These are phyloP conservation scores for Leptographium radiaticola DNA, from an alignment of 2,329 filamentous ascomycete species.

Conservation along the genomic window DNA sequence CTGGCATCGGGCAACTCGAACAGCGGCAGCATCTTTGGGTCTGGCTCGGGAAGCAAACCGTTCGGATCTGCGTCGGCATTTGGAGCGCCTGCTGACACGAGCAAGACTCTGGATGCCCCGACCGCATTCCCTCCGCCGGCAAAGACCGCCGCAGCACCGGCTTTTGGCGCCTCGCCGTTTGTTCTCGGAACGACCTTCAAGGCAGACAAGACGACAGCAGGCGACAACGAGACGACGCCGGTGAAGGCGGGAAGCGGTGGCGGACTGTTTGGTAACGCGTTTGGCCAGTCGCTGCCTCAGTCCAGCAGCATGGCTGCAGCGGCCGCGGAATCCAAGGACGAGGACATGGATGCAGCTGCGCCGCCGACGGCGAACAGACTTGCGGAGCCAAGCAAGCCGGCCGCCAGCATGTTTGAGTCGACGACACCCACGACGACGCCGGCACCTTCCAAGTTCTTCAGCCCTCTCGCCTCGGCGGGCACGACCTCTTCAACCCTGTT, in stretches of 20 bases:
- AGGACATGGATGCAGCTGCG: conserved; percentile 34
- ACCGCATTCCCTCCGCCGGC: conserved; percentile 25
- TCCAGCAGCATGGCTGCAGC: conserved; percentile 12
- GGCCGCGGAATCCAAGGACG: conserved; percentile 26
- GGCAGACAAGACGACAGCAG: conserved; percentile 45
- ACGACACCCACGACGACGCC: conserved; percentile 14
- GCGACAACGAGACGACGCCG: conserved; percentile 39
- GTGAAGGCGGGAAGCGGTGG: conserved; percentile 17
- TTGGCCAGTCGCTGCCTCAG: conserved; percentile 44
- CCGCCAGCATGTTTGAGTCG: conserved; percentile 10
- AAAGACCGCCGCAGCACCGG: conserved; percentile 20
- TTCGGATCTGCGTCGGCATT: conserved; percentile 15
- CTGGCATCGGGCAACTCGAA: conserved; percentile 16
- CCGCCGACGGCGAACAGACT: conserved; percentile 11
- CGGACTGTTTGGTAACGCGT: conserved; percentile 45
- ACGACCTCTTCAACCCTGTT: conserved; percentile 4
- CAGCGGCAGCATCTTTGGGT: conserved; percentile 22
- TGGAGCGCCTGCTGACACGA: conserved; percentile 4
- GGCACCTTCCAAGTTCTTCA: conserved; percentile 13
- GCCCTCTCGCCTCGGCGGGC: conserved; percentile 3
- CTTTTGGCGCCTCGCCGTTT: conserved; percentile 44
- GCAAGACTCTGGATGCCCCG: conserved; percentile 16
- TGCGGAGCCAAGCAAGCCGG: conserved; percentile 14
- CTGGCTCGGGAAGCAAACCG: conserved; percentile 19
- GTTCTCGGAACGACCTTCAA: conserved; percentile 57